These are phyloP conservation scores for Ceratocystis huliohia DNA, from an alignment of 2,329 filamentous ascomycete genomes.

Conservation along the genomic window DNA sequence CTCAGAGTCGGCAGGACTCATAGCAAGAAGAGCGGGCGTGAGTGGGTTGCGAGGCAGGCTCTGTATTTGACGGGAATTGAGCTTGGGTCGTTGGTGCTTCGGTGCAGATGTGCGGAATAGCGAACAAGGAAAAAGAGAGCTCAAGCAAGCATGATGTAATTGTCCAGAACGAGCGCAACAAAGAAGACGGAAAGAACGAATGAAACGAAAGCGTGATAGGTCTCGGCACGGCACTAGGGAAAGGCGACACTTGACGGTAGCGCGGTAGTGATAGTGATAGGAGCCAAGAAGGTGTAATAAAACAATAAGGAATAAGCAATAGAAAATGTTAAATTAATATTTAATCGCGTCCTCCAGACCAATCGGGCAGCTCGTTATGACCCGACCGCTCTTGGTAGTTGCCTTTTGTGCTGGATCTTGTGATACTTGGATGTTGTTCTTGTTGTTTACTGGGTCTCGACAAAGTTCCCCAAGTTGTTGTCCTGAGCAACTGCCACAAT, in stretches of 20 bases:
- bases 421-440: not conserved
- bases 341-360: not conserved
- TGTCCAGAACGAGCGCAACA: not conserved
- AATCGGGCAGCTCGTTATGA: not conserved
- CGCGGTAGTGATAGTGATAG: not conserved
- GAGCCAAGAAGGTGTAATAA: not conserved
- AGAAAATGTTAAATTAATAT: not conserved
- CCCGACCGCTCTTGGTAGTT: not conserved
- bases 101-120: not conserved
- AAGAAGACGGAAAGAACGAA: not conserved
- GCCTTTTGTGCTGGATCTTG: not conserved
- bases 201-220: not conserved
- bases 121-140: not conserved
- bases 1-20: not conserved
- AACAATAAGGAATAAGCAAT: not conserved
- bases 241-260: not conserved
- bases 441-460: not conserved
- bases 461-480: not conserved
- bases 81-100: not conserved
- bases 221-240: not conserved
- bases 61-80: not conserved
- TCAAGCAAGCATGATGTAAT: not conserved
- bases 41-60: not conserved
- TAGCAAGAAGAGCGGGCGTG: not conserved
- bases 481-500: slow-evolving; percentile 2